phyloP scores from a whole-genome alignment of 768 basidiomycete species.

The Podaxis sp. region DNA sequence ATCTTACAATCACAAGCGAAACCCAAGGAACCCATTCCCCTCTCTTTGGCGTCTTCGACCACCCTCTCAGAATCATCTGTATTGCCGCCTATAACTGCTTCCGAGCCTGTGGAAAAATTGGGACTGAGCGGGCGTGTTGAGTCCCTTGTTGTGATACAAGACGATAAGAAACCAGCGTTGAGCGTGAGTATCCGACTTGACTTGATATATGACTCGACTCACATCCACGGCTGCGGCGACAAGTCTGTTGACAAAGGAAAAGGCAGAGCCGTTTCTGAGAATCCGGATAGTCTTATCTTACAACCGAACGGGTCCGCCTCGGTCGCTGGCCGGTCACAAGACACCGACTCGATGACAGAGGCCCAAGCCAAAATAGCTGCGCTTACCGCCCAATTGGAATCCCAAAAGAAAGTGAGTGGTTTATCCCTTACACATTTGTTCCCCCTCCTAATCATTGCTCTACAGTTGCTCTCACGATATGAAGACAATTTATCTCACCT shows the following conservation, averaged over 20 bases:
- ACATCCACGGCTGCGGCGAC: conserved; percentile 2
- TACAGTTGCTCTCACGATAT: conserved; percentile 52
- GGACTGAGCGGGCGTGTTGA: neutral
- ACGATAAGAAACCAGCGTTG: conserved; percentile 13
- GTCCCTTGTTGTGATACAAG: conserved; percentile 1
- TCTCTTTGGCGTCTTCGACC: neutral
- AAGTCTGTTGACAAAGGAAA: conserved; percentile 41
- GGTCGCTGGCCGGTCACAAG: conserved; percentile 11
- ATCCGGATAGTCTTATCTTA: conserved; percentile 15
- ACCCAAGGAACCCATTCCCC: neutral
- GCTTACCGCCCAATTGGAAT: conserved; percentile 9
- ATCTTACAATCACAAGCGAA: conserved; percentile 10
- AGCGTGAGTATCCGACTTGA: conserved; percentile 21
- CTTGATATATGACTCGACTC: neutral
- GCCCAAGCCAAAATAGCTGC: conserved; percentile 16
- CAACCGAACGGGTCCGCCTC: conserved; percentile 8
- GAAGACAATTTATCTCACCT: conserved; percentile 52
- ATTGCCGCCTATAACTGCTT: neutral
- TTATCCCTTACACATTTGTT: conserved; percentile 4
- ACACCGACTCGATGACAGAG: conserved; percentile 19
- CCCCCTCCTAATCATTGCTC: neutral
- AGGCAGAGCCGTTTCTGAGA: conserved; percentile 32
- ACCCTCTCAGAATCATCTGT: neutral
- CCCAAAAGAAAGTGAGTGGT: conserved; percentile 11
- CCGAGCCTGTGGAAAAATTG: neutral